Evolutionary conservation across 176 grass and related monocot species (phyloP).

Genomic region (Chrysopogon serrulatus): DNA sequence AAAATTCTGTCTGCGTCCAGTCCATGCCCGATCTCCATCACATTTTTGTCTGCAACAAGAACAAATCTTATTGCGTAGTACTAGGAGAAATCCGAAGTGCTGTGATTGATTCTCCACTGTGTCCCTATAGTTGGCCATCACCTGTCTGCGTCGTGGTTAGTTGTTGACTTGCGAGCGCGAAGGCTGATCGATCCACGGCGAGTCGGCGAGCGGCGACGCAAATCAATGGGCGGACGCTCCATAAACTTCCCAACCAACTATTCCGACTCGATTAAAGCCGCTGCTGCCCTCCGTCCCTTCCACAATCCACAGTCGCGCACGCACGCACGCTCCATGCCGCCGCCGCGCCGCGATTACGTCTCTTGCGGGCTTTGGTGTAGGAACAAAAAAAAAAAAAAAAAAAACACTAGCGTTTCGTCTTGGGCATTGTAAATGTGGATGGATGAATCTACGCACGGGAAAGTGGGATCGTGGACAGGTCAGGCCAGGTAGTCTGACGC

Average conservation of each 20-base stretch:
- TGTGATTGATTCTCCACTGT: not conserved
- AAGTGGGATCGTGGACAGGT: not conserved
- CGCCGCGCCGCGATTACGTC: not conserved
- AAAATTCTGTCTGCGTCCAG: not conserved
- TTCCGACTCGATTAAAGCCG: constrained; percentile 38
- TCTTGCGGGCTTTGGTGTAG: not conserved
- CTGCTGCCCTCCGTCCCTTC: not conserved
- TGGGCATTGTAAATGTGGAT: not conserved
- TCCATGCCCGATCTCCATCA: not conserved
- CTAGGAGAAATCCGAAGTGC: not conserved
- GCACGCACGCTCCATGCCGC: not conserved
- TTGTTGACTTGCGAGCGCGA: constrained; percentile 2
- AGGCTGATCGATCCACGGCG: not conserved
- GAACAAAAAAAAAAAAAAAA: too few relatives aligned
- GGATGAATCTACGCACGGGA: not conserved
- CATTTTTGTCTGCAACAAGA: not conserved
- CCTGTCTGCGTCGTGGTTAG: not conserved
- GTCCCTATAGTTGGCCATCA: not conserved
- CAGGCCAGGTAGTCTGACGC: not conserved
- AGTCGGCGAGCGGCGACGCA: not conserved
- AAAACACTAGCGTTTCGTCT: not conserved
- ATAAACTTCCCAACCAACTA: constrained; percentile 39
- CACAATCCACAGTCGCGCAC: not conserved
- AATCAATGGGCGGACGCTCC: constrained; percentile 17
- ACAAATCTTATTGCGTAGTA: not conserved